Percentiles rank a stretch among this genome's conserved stretches.
These are phyloP conservation scores for Artemisia argyi DNA, from an alignment of 129 eudicot species.

Conservation along the genomic window DNA sequence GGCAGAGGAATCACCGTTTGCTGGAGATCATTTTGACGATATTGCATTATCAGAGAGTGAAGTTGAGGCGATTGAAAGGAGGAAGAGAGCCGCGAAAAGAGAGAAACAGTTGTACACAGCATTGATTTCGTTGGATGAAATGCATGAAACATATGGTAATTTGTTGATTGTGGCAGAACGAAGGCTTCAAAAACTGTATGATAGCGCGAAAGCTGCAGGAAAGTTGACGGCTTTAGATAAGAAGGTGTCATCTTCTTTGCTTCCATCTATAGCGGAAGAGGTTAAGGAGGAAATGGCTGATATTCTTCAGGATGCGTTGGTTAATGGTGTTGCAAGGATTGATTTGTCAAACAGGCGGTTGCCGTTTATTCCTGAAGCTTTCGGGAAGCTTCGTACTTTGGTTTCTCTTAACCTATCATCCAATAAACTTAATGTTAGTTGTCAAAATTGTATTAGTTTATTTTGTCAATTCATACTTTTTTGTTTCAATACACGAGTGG, in stretches of 20 bases:
- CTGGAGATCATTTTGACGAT: slow-evolving; percentile 43
- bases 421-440: slow-evolving; percentile 66
- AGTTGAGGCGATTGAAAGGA: slow-evolving; percentile 28
- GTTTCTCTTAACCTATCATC: slow-evolving; percentile 67
- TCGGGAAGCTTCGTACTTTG: slow-evolving; percentile 63
- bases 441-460: not conserved
- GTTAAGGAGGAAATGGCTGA: slow-evolving; percentile 72
- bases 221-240: slow-evolving; percentile 24
- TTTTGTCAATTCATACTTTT: not conserved
- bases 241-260: slow-evolving; percentile 33
- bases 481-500: not conserved
- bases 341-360: slow-evolving; percentile 52
- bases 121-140: slow-evolving; percentile 65
- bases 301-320: slow-evolving; percentile 58
- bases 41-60: slow-evolving; percentile 27
- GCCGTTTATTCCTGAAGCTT: slow-evolving; percentile 74
- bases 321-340: slow-evolving; percentile 51
- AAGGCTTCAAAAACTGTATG: slow-evolving; percentile 76
- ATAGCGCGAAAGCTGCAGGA: slow-evolving; percentile 55
- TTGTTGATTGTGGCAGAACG: slow-evolving; percentile 69
- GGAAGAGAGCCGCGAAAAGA: slow-evolving; percentile 39
- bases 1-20: slow-evolving; percentile 52
- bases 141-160: slow-evolving; percentile 69
- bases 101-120: slow-evolving; percentile 60
- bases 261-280: slow-evolving; percentile 44